Evolutionary conservation across 1,284 basidiomycete species (phyloP).

Genomic region (Omphalotus olearius): DNA sequence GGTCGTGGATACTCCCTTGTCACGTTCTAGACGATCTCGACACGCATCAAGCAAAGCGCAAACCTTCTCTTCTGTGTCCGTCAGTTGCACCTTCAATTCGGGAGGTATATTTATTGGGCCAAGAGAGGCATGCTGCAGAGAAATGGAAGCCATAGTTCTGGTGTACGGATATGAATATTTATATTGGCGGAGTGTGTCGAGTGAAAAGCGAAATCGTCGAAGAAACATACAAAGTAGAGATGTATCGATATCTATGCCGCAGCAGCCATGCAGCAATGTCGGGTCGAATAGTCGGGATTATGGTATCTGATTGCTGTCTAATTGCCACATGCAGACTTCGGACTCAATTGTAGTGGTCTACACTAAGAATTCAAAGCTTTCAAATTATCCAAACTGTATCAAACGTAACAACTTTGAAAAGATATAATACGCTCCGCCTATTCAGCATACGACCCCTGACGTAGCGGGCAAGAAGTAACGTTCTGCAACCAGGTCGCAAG

Average conservation of each 20-base stretch:
- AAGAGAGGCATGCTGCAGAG: slow-evolving; percentile 11
- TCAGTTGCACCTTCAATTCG: slow-evolving; percentile 42
- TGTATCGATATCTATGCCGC: no score
- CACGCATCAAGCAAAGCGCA: slow-evolving; percentile 71
- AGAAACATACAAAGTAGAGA: slow-evolving; percentile 5
- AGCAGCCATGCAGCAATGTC: no score
- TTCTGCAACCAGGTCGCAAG: slow-evolving; percentile 19
- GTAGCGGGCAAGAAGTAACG: not conserved
- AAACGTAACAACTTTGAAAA: no score
- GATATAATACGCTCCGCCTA: not conserved
- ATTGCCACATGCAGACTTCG: not conserved
- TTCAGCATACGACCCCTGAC: slow-evolving; percentile 51
- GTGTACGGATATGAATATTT: not conserved
- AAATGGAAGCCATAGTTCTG: slow-evolving; percentile 13
- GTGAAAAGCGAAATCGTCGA: not conserved
- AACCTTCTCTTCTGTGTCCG: slow-evolving; percentile 50
- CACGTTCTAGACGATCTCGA: slow-evolving; percentile 44
- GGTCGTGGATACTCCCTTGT: slow-evolving; percentile 52
- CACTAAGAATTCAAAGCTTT: not conserved
- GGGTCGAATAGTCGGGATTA: no score
- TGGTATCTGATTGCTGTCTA: not conserved
- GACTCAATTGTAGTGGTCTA: not conserved
- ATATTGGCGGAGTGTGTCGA: not conserved
- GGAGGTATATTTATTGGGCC: slow-evolving; percentile 21
- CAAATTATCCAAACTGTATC: not conserved